These are phyloP conservation scores for Russula virescens DNA, from an alignment of 768 basidiomycete species.

Conservation along the genomic window DNA sequence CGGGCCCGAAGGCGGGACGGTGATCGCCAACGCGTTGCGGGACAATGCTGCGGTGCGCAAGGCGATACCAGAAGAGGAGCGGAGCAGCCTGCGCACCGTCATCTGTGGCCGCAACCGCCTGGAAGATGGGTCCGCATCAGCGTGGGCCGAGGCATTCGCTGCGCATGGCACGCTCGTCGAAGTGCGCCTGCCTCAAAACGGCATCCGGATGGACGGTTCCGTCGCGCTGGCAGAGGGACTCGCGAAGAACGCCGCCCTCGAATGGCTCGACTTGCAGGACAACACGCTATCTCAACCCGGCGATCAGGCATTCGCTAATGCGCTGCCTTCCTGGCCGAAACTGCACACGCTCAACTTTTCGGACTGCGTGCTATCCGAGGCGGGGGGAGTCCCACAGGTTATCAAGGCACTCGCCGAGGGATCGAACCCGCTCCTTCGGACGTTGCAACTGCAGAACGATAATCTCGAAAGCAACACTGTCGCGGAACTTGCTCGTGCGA, in stretches of 20 bases:
- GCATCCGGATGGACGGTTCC: conserved; percentile 91
- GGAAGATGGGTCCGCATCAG: conserved; percentile 78
- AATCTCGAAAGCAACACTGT: conserved; percentile 74
- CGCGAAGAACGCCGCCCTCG: conserved; percentile 55
- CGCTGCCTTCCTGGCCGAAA: conserved; percentile 62
- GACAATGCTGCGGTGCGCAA: conserved; percentile 62
- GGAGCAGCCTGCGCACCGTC: conserved; percentile 68
- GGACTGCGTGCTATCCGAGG: conserved; percentile 80
- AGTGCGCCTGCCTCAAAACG: conserved; percentile 95
- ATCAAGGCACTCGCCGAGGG: conserved; percentile 58
- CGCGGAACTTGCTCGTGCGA: conserved; percentile 57
- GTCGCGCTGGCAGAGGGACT: conserved; percentile 72
- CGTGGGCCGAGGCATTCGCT: conserved; percentile 85
- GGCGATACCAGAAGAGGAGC: conserved; percentile 50
- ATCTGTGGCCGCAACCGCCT: conserved; percentile 96
- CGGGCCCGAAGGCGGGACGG: conserved; percentile 80
- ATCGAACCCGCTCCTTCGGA: conserved; percentile 66
- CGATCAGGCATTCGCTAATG: conserved; percentile 52
- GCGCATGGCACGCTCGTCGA: conserved; percentile 77
- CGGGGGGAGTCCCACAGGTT: conserved; percentile 71
- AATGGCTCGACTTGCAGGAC: conserved; percentile 88
- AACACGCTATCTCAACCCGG: conserved; percentile 68
- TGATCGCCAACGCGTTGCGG: conserved; percentile 78
- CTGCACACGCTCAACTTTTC: conserved; percentile 82
- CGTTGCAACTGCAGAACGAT: conserved; percentile 85